A percentile compares a stretch with the other conserved stretches of the same genome.
Conservation (phyloP, 2,329 filamentous ascomycete genomes). For the Fusarium multiceps region DNA sequence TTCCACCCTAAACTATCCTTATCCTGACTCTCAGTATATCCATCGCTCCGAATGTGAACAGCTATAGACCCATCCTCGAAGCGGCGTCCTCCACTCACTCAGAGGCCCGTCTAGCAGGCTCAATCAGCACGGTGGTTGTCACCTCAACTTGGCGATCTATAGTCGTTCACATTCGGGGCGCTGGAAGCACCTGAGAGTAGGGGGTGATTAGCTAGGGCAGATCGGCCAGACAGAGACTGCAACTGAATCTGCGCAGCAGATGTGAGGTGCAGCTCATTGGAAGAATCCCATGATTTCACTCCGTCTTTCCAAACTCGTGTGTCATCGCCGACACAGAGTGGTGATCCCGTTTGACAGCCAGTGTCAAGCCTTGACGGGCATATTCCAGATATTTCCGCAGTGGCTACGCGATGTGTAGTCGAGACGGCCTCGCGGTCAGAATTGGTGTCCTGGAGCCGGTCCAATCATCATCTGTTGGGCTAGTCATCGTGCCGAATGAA, state of each 20-base stretch:
- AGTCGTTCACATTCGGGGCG: constrained; percentile 19
- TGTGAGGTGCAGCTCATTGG: constrained; percentile 47
- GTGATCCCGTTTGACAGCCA: constrained; percentile 57
- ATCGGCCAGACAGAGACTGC: constrained; percentile 43
- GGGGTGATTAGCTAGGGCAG: constrained; percentile 27
- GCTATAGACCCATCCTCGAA: constrained; percentile 33
- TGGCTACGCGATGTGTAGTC: constrained; percentile 51
- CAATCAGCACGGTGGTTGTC: constrained; percentile 21
- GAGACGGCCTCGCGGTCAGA: constrained; percentile 47
- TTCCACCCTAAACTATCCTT: constrained; percentile 38
- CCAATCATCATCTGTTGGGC: constrained; percentile 33
- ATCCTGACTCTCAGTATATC: constrained; percentile 14
- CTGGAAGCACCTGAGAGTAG: neutral
- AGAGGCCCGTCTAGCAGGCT: constrained; percentile 44
- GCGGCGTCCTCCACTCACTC: constrained; percentile 36
- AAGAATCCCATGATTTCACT: constrained; percentile 46
- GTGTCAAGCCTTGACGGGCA: constrained; percentile 54
- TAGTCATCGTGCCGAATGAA: constrained; percentile 48
- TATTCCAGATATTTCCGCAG: constrained; percentile 55
- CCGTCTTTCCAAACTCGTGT: constrained; percentile 45
- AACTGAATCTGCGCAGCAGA: constrained; percentile 50
- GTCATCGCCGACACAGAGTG: constrained; percentile 32
- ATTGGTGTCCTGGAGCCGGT: constrained; percentile 46
- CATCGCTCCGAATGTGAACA: constrained; percentile 25
- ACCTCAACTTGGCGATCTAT: constrained; percentile 36